Conservation (phyloP, 257 asterid genomes). For the Euphrasia confusa region DNA sequence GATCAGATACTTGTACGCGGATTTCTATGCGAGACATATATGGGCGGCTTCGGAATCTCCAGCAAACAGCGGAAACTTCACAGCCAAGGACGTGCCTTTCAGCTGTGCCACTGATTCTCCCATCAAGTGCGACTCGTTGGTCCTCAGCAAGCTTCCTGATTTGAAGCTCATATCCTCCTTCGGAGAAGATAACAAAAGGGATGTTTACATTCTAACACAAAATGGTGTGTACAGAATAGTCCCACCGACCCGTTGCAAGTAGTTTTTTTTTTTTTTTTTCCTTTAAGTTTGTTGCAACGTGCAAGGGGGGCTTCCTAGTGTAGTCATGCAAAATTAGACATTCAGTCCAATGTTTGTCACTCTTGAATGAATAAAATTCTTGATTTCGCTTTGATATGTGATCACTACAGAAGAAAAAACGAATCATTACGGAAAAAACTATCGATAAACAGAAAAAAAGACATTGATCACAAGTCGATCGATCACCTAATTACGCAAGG, state of each 20-base stretch:
- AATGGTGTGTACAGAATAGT: conserved; percentile 80
- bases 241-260: conserved; percentile 80
- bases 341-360: too few species aligned
- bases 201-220: conserved; percentile 53
- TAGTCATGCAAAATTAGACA: too few species aligned
- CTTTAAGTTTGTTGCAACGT: conserved; percentile 26
- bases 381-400: too few species aligned
- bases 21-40: conserved; percentile 59
- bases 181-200: conserved; percentile 76
- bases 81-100: conserved; percentile 48
- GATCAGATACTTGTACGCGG: conserved; percentile 81
- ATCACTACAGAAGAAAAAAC: too few species aligned
- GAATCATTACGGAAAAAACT: too few species aligned
- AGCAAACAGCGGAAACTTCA: conserved; percentile 66
- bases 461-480: too few species aligned
- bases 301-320: background rate
- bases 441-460: too few species aligned
- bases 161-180: conserved; percentile 65
- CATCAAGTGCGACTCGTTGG: conserved; percentile 56
- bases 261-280: conserved; percentile 37
- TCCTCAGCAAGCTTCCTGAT: conserved; percentile 64
- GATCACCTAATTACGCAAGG: too few species aligned
- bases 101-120: conserved; percentile 82
- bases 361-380: too few species aligned
- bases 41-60: conserved; percentile 91